phyloP scores from a whole-genome alignment of 2,329 filamentous ascomycete species.

The Botrytis deweyae region DNA sequence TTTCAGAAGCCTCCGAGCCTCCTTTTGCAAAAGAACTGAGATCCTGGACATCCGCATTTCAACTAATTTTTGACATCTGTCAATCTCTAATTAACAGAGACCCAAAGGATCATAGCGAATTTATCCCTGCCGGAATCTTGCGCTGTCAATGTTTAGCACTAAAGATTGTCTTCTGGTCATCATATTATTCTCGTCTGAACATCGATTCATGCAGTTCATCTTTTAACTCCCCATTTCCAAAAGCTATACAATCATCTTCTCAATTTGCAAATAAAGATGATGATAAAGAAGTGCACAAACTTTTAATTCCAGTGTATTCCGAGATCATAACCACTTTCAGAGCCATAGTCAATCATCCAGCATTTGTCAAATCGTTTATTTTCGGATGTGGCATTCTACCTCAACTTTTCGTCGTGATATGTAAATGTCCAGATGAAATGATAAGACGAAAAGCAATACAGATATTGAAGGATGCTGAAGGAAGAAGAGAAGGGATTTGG shows the following conservation, averaged over 20 bases:
- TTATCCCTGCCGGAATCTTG: background rate
- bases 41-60: background rate
- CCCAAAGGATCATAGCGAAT: background rate
- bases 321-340: constrained; percentile 24
- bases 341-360: constrained; percentile 15
- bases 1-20: background rate
- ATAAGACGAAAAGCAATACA: constrained; percentile 26
- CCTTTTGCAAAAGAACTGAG: background rate
- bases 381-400: constrained; percentile 28
- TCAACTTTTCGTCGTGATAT: constrained; percentile 22
- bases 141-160: background rate
- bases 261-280: too few species aligned
- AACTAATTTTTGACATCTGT: background rate
- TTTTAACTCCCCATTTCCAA: too few species aligned
- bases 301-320: background rate
- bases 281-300: too few species aligned
- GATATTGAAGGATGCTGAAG: constrained; percentile 20
- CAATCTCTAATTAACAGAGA: background rate
- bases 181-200: background rate
- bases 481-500: constrained; percentile 28
- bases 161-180: background rate
- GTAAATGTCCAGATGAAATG: constrained; percentile 15
- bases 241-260: background rate
- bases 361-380: constrained; percentile 27
- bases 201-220: background rate